Base-by-base conservation (phyloP, 73 alveolate species). In the Tetrahymena borealis region DNA sequence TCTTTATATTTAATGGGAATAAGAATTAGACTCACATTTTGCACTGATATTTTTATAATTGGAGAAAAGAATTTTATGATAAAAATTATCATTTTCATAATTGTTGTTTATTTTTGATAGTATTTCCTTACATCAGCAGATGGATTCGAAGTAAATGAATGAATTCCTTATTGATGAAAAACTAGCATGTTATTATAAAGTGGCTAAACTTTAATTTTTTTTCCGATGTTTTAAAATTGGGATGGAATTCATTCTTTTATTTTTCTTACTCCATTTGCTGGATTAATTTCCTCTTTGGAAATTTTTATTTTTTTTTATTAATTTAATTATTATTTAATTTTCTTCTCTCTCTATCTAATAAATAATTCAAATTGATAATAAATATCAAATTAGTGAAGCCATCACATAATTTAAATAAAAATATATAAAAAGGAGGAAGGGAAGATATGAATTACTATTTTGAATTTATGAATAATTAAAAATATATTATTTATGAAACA, bases 121-220 rank as follows among this genome's bases (percentile, higher is more conserved):
- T 24, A 3, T 60, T 60, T 60, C 85, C 85, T 35, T 60, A 60
- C 85, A n/a, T 60, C 85, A 60, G 35, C 38, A 60, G 28, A 60
- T 18, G 10, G 38, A 60, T 60, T 18, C 28, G 85, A 60, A n/a
- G 85, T 60, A 60, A 60, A 60, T 60, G 28, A 60, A 60, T 60
- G 85, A 60, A 60, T 60, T 60, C 38, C 1, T 24, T 10, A 9
- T 4, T 18, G 85, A 20, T 60, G 28, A 60, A 60, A 60, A 60
- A 60, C 85, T 60, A 60, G 35, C 37, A 3, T 1, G 85, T 60
- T 60, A 60, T 60, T 60, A 60, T 60, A 60, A 60, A 60, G 85
- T 60, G 85, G 85, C 85, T 60, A 60, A 60, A 60, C 85, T 60
- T 60, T 60, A 60, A n/a, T n/a, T n/a, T n/a, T 60, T 60, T 60